Evolutionary conservation across 208 protist species (phyloP).

Genomic region (Crithidia brevicula): DNA sequence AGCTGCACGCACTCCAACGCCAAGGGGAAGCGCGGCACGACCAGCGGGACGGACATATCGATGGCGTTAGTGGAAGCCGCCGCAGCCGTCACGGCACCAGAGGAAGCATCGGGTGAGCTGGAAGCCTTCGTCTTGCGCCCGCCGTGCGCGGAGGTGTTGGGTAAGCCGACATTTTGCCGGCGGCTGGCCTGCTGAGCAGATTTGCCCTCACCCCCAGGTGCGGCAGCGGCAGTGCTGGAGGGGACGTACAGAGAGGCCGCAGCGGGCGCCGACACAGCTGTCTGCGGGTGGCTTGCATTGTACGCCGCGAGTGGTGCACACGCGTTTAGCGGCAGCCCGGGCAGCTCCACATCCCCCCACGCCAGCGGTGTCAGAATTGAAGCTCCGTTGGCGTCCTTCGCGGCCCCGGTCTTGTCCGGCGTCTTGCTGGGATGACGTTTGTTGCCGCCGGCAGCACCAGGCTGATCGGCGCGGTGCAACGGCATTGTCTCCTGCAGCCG

Average conservation of each 20-base stretch:
- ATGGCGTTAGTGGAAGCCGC: constrained; percentile 6
- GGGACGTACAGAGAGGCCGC: constrained; percentile 46
- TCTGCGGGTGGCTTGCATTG: constrained; percentile 57
- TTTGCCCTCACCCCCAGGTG: background rate
- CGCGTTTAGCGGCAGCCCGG: constrained; percentile 51
- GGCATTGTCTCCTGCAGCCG: constrained; percentile 67
- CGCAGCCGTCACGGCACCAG: background rate
- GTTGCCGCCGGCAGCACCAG: background rate
- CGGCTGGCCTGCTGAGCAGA: background rate
- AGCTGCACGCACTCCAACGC: constrained; percentile 67
- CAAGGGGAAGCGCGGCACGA: constrained; percentile 55
- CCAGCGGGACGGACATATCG: constrained; percentile 41
- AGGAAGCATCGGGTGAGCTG: constrained; percentile 1
- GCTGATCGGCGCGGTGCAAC: constrained; percentile 28
- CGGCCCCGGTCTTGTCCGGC: background rate
- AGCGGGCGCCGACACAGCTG: constrained; percentile 23
- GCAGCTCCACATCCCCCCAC: constrained; percentile 59
- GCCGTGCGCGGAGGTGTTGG: background rate
- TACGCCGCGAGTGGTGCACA: constrained; percentile 63
- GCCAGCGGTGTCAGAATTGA: constrained; percentile 31
- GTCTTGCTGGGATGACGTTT: constrained; percentile 19
- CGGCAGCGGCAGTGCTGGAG: background rate
- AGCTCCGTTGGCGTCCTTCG: constrained; percentile 12
- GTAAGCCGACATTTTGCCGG: constrained; percentile 1
- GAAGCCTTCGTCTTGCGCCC: background rate